Evolutionary conservation across 208 protist genomes (phyloP).

Genomic region (Acanthamoeba castellanii): DNA sequence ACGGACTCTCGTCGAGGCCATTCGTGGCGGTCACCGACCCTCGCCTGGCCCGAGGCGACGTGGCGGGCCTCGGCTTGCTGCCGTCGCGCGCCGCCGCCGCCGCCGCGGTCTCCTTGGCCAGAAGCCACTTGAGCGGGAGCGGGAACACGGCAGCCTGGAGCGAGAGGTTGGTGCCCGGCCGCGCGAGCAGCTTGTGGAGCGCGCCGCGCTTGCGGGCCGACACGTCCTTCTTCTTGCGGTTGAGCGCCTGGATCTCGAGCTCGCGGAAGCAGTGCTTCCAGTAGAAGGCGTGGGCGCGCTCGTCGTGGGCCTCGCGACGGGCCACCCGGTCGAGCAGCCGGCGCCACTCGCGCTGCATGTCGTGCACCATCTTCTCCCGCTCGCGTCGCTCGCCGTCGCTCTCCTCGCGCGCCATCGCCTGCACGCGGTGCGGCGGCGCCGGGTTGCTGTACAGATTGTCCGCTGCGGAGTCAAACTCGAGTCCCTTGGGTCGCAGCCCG

Average conservation of each 20-base stretch:
- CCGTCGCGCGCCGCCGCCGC: not conserved
- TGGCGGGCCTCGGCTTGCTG: not conserved
- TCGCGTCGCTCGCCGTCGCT: constrained; percentile 24
- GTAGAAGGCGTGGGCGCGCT: constrained; percentile 11
- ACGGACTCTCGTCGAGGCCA: not conserved
- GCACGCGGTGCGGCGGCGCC: not conserved
- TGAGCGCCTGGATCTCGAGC: not conserved
- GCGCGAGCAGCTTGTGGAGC: not conserved
- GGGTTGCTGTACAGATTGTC: not conserved
- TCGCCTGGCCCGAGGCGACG: not conserved
- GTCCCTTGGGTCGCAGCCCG: not conserved
- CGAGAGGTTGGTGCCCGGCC: not conserved
- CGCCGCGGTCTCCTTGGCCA: not conserved
- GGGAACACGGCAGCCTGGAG: not conserved
- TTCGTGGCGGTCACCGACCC: not conserved
- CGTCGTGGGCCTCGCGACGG: not conserved
- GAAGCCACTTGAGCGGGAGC: not conserved
- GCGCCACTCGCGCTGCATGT: constrained; percentile 13
- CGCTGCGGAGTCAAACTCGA: not conserved
- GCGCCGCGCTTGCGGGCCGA: not conserved
- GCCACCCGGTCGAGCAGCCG: not conserved
- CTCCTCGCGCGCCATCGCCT: not conserved
- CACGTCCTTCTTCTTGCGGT: constrained; percentile 29
- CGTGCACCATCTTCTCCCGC: not conserved
- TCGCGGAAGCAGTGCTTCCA: constrained; percentile 51